A percentile compares a stretch with the other conserved stretches of the same genome.
Conservation (phyloP, 331 rosid genomes). For the Quercus lobata region DNA sequence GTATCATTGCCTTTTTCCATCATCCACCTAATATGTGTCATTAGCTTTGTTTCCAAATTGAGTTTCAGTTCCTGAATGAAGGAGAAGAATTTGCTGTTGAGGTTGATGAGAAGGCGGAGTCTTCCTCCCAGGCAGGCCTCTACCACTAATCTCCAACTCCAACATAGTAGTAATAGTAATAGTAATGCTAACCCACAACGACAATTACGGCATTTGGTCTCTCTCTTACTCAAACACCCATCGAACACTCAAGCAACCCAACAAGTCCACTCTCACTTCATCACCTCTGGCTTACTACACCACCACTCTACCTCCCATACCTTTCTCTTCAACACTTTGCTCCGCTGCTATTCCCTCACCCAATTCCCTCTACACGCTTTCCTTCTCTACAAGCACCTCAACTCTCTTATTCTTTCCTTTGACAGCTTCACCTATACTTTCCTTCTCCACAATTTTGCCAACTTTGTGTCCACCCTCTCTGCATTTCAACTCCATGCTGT, state of each 20-base stretch:
- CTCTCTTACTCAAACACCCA: constrained; percentile 46
- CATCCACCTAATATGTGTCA: no score
- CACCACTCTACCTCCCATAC: constrained; percentile 10
- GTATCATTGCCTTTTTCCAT: no score
- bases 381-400: constrained; percentile 28
- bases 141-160: background rate
- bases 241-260: constrained; percentile 23
- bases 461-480: background rate
- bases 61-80: no score
- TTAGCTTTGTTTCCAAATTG: no score
- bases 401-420: constrained; percentile 16
- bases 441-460: constrained; percentile 52
- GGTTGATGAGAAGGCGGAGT: no score
- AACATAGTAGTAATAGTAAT: no score
- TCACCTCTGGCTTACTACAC: constrained; percentile 46
- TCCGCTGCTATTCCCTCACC: constrained; percentile 39
- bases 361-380: constrained; percentile 41
- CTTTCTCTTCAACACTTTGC: constrained; percentile 55
- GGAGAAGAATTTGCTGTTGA: no score
- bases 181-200: background rate
- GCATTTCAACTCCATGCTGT: constrained; percentile 61
- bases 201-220: constrained; percentile 41
- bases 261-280: constrained; percentile 49
- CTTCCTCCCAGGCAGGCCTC: no score
- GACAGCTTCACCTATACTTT: constrained; percentile 60